These are phyloP conservation scores for Apiospora hydei DNA, from an alignment of 2,329 filamentous ascomycete genomes.

Conservation along the genomic window DNA sequence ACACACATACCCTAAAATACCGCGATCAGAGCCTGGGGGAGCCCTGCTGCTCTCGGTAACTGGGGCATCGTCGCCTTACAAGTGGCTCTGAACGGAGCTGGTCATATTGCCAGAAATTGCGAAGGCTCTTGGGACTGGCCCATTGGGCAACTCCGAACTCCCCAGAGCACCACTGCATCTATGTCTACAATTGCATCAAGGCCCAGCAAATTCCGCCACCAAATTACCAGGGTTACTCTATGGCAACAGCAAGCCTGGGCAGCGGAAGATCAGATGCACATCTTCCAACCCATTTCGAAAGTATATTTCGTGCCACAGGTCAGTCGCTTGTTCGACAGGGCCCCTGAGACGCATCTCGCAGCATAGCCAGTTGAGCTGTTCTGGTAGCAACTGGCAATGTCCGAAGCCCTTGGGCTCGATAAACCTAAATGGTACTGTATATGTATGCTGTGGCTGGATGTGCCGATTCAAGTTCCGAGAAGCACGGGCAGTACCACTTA, in stretches of 20 bases:
- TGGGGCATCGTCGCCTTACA: not conserved
- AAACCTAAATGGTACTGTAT: not conserved
- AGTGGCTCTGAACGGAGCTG: not conserved
- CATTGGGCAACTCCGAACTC: not conserved
- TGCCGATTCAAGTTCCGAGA: not conserved
- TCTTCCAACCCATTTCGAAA: not conserved
- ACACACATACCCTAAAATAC: not conserved
- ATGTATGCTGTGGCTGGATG: not conserved
- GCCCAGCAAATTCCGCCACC: not conserved
- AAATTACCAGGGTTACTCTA: slow-evolving; percentile 3
- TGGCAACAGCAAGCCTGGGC: not conserved
- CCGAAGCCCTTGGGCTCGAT: not conserved
- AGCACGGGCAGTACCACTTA: not conserved
- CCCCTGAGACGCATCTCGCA: not conserved
- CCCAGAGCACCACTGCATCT: not conserved
- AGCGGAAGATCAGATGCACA: not conserved
- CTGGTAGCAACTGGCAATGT: not conserved
- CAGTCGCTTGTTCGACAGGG: not conserved
- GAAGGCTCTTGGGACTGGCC: not conserved
- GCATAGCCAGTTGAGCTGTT: not conserved
- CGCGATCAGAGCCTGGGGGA: not conserved
- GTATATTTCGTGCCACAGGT: not conserved
- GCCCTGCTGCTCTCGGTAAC: not conserved
- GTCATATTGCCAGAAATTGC: slow-evolving; percentile 4
- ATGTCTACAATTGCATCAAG: not conserved